Evolutionary conservation across 768 basidiomycete species (phyloP).

Genomic region (Suillus luteus): DNA sequence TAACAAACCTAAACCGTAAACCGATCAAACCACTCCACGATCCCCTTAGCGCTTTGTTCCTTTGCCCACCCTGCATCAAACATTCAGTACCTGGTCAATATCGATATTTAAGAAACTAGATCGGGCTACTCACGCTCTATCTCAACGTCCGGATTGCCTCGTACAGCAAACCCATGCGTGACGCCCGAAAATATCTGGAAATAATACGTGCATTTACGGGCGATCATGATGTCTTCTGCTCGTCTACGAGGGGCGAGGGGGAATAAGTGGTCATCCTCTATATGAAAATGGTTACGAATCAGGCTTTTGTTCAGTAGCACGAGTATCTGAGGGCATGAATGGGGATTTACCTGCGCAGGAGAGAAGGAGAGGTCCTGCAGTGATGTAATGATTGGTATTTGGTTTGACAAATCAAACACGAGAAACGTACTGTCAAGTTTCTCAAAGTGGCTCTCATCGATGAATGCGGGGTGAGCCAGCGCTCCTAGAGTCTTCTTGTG

Average conservation of each 20-base stretch:
- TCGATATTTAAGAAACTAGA: neutral
- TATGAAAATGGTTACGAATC: neutral
- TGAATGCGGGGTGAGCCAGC: slow-evolving; percentile 51
- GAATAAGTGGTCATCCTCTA: slow-evolving; percentile 55
- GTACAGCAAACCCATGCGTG: slow-evolving; percentile 25
- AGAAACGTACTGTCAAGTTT: slow-evolving; percentile 44
- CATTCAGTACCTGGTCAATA: neutral
- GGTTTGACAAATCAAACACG: neutral
- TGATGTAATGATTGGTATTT: neutral
- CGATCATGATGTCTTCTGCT: slow-evolving; percentile 56
- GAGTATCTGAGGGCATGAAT: neutral
- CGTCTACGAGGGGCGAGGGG: slow-evolving; percentile 50
- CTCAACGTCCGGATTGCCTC: slow-evolving; percentile 18
- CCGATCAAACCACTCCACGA: slow-evolving; percentile 49
- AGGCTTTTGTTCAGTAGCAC: neutral
- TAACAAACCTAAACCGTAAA: slow-evolving; percentile 27
- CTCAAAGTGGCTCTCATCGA: slow-evolving; percentile 55
- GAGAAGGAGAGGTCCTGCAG: slow-evolving; percentile 22
- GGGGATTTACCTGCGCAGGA: slow-evolving; percentile 26
- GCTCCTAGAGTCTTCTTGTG: slow-evolving; percentile 34
- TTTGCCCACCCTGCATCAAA: slow-evolving; percentile 53
- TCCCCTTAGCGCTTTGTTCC: slow-evolving; percentile 53
- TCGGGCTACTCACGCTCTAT: slow-evolving; percentile 21
- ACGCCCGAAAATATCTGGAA: slow-evolving; percentile 56
- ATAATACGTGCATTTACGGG: slow-evolving; percentile 49